Base-by-base conservation (phyloP, 805 yeast species). In the Candida stauntonica region DNA sequence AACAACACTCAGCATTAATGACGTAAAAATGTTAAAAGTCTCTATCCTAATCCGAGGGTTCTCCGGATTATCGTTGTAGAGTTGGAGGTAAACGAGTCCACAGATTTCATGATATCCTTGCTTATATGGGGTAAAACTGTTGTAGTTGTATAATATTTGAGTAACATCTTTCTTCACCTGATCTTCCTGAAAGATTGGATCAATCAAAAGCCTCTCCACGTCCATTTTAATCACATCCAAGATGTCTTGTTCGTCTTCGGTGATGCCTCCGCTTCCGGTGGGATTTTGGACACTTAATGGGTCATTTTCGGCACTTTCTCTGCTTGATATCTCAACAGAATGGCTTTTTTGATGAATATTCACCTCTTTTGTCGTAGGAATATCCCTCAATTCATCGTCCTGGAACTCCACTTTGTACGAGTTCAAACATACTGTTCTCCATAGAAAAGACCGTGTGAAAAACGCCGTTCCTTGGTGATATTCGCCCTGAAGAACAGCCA, bases 41-140 rank as follows among this genome's bases (percentile, higher is more conserved):
- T 73, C 77, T 7, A 44, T 29, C 31, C 46, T 51, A 30, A 54
- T 31, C 5, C 23, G 13, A 4, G 7, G 14, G n/a, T 44, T 45
- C 3, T 28, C 20, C 5, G 52, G 26, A 60, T 53, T 54, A 43
- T 72, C 78, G 7, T 50, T 47, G 41, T 57, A 48, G 14, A 73
- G 46, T 40, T 67, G 62, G 26, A 67, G 52, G 50, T 67, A 73
- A 4, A 73, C 56, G 38, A 73, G 45, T 5, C 77, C 77, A 44
- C 71, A 52, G 15, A 73, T 65, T 49, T 73, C 79, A 53, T 73
- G 79, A 40, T 67, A 61, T 0, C 79, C 79, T 50, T 73, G 79
- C 45, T 72, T 70, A 36, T 68, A 68, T 1, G 57, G 48, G 0
- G 54, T 46, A 33, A 50, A 51, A 15, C 29, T 47, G 38, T 52